A percentile compares a stretch with the other conserved stretches of the same genome.
phyloP scores from a whole-genome alignment of 179 eudicot species.

The Carnegiea gigantea region DNA sequence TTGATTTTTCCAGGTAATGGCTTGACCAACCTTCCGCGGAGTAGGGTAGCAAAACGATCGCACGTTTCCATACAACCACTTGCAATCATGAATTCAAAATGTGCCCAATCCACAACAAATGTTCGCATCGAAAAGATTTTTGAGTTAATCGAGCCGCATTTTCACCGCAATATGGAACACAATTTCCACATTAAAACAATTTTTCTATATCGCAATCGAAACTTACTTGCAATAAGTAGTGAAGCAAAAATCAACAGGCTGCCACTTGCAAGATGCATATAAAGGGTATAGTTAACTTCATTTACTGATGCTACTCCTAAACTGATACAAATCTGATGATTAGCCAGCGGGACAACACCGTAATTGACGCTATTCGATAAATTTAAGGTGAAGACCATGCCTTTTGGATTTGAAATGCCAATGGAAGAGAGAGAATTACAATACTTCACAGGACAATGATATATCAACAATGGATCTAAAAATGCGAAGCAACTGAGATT shows the following conservation, averaged over 20 bases:
- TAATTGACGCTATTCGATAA: constrained; percentile 8
- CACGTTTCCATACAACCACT: neutral
- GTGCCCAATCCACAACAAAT: no score
- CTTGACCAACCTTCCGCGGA: neutral
- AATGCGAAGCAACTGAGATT: neutral
- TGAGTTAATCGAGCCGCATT: no score
- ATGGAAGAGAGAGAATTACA: constrained; percentile 2
- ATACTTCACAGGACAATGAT: constrained; percentile 24
- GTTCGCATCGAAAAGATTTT: no score
- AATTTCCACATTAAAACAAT: no score
- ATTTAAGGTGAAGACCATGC: constrained; percentile 8
- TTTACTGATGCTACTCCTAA: neutral
- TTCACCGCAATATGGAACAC: no score
- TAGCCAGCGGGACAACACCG: constrained; percentile 7
- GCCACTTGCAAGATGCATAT: neutral
- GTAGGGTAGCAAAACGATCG: neutral
- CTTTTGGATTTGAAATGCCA: constrained; percentile 8
- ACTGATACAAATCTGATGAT: neutral
- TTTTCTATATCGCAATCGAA: no score
- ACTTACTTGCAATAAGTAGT: neutral
- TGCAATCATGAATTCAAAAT: no score
- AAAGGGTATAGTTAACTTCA: neutral
- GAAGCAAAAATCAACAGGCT: neutral
- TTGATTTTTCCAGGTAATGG: neutral
- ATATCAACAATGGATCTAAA: constrained; percentile 16